Base-by-base conservation (phyloP, 768 basidiomycete species). In the Boletus rubescentipes region DNA sequence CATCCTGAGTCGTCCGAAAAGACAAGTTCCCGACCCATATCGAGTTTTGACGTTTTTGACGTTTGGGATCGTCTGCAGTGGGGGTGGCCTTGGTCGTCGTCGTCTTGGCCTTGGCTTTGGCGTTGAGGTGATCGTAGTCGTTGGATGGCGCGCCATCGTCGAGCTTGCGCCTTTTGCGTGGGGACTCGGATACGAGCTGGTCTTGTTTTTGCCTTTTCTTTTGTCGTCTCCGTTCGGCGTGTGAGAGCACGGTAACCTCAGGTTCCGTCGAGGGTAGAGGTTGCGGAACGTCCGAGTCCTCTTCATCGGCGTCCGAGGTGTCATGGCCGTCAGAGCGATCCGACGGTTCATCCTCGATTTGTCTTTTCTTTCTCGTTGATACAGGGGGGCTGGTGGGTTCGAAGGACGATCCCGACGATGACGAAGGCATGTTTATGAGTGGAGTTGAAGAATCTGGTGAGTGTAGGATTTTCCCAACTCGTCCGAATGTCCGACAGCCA, bases 11-110 rank as follows among this genome's bases (percentile, higher is more conserved):
- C 47, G 96, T 98, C 72, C 88, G 89, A 79, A 89, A 98, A 7
- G 89, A 80, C 68, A 98, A 67, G 72, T 98, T 98, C 38, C 96
- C 96, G 30, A 98, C 89, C 96, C 96, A 98, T 43, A 98, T 79
- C 5, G 92, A 95, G 67, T 95, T 85, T 70, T 91, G 84, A 23
- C 88, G 83, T 69, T 85, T 86, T 65, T 57, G 60, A 51, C 64
- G 58, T 61, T 55, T 47, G 36, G 55, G 23, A 38, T 54, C 45
- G 49, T 56, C 65, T 12, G 38, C 21, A 11, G 46, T 31, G 7
- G 41, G 4, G 2, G 9, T 10, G 9, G 37, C 5, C n/a, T 46
- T 61, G 21, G 56, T 36, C 4, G 26, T 36, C 12, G 21, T 44
- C 18, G 39, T 5, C 6, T 39, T 50, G 39, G 26, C 21, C 5